phyloP scores from a whole-genome alignment of 805 yeast genomes.

The Lachancea sp. region DNA sequence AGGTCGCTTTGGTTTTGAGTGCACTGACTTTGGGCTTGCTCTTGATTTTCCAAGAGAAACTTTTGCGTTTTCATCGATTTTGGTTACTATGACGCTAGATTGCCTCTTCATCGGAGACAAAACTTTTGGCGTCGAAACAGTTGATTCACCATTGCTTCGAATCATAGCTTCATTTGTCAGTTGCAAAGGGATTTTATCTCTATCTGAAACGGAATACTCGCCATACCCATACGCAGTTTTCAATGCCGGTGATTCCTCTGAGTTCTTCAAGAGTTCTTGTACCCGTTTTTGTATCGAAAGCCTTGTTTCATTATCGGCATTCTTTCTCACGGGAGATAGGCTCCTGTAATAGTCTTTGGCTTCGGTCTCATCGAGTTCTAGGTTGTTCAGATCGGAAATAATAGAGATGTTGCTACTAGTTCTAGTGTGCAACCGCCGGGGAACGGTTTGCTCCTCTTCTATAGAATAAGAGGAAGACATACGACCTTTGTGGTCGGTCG shows the following conservation, averaged over 20 bases:
- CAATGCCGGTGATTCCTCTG: constrained; percentile 35
- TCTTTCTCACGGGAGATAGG: constrained; percentile 10
- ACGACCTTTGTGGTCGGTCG: constrained; percentile 1
- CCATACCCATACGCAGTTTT: constrained; percentile 83
- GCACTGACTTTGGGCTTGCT: constrained; percentile 46
- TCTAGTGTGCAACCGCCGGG: constrained; percentile 5
- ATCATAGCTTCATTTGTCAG: constrained; percentile 13
- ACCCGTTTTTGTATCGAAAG: constrained; percentile 49
- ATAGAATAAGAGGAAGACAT: constrained; percentile 8
- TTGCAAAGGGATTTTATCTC: neutral
- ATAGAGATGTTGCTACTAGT: constrained; percentile 5
- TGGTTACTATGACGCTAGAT: constrained; percentile 18
- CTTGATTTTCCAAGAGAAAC: constrained; percentile 15
- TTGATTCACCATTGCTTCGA: neutral
- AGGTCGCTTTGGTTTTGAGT: constrained; percentile 25
- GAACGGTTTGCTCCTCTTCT: constrained; percentile 3
- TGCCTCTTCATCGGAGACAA: constrained; percentile 25
- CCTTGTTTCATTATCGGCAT: constrained; percentile 3
- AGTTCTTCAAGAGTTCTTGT: constrained; percentile 39
- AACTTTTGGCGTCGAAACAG: constrained; percentile 15
- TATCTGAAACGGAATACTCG: constrained; percentile 46
- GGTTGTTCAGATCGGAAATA: constrained; percentile 11
- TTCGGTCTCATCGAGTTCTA: constrained; percentile 8
- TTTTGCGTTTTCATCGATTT: constrained; percentile 1
- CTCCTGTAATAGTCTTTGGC: constrained; percentile 10